phyloP scores from a whole-genome alignment of 179 eudicot genomes.

The Beta lomatogona region DNA sequence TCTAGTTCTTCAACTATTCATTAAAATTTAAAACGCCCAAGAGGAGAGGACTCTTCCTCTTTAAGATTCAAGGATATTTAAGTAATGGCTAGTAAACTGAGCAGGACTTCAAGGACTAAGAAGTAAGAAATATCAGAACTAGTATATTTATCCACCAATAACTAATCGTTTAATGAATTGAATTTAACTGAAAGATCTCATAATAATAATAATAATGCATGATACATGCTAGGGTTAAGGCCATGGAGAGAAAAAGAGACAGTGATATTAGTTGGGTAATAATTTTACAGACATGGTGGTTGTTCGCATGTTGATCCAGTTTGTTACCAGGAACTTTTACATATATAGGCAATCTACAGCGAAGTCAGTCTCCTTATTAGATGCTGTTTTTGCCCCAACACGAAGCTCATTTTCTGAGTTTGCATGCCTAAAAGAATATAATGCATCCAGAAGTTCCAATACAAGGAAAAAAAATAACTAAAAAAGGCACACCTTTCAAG shows the following conservation, averaged over 20 bases:
- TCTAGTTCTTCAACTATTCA: not conserved
- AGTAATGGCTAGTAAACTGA: no score
- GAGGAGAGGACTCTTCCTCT: not conserved
- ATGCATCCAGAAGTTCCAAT: not conserved
- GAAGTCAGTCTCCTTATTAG: not conserved
- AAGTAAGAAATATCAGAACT: not conserved
- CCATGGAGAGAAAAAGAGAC: not conserved
- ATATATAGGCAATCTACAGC: not conserved
- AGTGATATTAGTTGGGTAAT: not conserved
- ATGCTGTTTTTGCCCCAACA: not conserved
- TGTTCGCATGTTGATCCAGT: not conserved
- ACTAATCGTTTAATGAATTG: not conserved
- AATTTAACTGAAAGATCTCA: not conserved
- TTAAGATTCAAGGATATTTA: not conserved
- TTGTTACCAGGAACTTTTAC: not conserved
- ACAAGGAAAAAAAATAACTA: not conserved
- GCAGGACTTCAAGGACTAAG: not conserved
- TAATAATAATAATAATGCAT: no score
- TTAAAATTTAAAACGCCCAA: not conserved
- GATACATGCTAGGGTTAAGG: not conserved
- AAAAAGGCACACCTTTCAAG: no score
- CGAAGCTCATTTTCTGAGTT: not conserved
- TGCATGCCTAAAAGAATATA: not conserved
- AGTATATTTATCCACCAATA: not conserved
- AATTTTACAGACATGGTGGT: not conserved